These are phyloP conservation scores for Ramaria rubella DNA, from an alignment of 768 basidiomycete genomes.

Conservation along the genomic window DNA sequence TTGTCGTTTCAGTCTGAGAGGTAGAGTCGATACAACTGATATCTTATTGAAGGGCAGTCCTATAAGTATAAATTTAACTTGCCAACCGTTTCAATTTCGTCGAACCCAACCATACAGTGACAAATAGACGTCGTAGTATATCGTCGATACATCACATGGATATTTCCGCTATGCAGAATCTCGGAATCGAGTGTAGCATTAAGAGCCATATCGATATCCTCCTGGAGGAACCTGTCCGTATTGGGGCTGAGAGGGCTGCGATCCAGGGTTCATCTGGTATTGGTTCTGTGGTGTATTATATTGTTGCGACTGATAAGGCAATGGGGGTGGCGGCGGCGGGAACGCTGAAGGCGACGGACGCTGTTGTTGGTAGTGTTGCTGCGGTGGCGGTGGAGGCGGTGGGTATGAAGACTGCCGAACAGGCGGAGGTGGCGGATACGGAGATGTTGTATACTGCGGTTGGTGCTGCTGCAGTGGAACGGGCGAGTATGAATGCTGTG, in stretches of 20 bases:
- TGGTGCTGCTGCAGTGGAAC: constrained; percentile 14
- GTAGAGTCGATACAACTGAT: no score
- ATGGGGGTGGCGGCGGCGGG: constrained; percentile 7
- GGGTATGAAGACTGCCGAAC: constrained; percentile 16
- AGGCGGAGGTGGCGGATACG: constrained; percentile 16
- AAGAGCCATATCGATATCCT: constrained; percentile 5
- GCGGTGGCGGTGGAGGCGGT: constrained; percentile 27
- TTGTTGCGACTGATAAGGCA: constrained; percentile 7
- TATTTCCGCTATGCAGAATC: background rate
- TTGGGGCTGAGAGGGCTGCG: background rate
- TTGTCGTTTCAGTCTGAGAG: no score
- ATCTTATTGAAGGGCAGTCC: no score
- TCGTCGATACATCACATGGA: background rate
- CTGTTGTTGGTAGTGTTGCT: background rate
- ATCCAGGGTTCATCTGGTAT: background rate
- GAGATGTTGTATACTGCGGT: constrained; percentile 15
- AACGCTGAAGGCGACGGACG: background rate
- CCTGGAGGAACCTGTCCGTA: background rate
- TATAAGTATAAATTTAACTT: no score
- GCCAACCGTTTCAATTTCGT: no score
- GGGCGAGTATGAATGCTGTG: constrained; percentile 15
- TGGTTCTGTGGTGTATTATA: constrained; percentile 4
- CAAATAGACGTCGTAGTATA: background rate
- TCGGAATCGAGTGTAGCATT: background rate
- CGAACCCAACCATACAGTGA: no score